Evolutionary conservation across 1,284 basidiomycete genomes (phyloP), one percentile per base, ranked within the genome.

Genomic region (Thecaphora thlaspeos): DNA sequence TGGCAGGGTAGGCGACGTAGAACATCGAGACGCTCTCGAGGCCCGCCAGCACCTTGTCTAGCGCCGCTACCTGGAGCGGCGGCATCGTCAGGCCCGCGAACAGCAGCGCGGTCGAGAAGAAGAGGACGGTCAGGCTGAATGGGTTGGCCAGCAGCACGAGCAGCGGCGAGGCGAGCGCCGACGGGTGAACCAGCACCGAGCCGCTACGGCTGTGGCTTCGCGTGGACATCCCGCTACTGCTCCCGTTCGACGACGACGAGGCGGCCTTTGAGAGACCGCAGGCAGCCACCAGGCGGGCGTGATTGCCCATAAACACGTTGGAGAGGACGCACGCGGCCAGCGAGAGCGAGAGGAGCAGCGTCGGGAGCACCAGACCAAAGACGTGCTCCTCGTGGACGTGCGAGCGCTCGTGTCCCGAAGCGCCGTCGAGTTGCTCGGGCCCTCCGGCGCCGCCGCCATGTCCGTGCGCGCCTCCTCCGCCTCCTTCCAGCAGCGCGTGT

Each of bases 1-100:
- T 59, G 1, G 75, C 75, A 0, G 73, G 72, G 24, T 63, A 68
- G 8, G 71, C 70, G 23, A 76, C 48, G 48, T 70, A 77, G 24
- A 72, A 62, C 75, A 77, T 77, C 0, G 56, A 51, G 4, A 70
- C 71, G 36, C 68, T 63, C 39, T 77, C 71, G 12, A 77, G 55
- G 0, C 71, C 71, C 0, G 76, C 76, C 4, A 77, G 55, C 4
- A 77, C 68, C 53, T 77, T 77, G 51, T 77, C 76, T 26, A 77
- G 49, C 19, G 73, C 72, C 8, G 75, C 71, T 0, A 75, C 65
- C 41, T 76, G 73, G 12, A 71, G 41, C 18, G 68, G 51, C 1
- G 71, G 73, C 59, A 77, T 63, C 14, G 67, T 57, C 1, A 76
- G 38, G 1, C 59, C 55, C 0, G 75, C 62, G 39, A 71, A 55